Conservation (phyloP, 441 rosid species). For the Arabidopsis hybrid region DNA sequence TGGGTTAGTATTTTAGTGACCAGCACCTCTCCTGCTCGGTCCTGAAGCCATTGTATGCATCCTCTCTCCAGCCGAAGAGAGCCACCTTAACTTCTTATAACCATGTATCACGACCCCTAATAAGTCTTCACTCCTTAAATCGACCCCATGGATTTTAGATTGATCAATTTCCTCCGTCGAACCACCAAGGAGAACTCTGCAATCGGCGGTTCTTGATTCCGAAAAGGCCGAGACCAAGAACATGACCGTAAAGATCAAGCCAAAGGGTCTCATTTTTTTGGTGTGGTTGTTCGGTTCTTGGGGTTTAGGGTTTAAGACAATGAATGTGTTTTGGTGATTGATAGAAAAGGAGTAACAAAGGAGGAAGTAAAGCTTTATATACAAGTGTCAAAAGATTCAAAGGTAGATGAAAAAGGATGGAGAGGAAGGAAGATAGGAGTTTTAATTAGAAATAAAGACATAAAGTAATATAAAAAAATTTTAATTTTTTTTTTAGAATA, state of each 20-base stretch:
- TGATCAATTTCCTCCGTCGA: conserved; percentile 15
- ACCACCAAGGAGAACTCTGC: conserved; percentile 48
- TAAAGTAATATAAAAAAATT: not conserved
- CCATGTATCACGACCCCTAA: conserved; percentile 36
- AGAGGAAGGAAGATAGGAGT: conserved; percentile 41
- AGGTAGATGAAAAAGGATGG: conserved; percentile 6
- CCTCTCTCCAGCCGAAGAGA: conserved; percentile 40
- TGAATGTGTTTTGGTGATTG: conserved; percentile 42
- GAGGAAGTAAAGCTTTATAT: conserved; percentile 45
- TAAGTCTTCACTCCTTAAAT: conserved; percentile 25
- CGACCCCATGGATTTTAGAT: conserved; percentile 24
- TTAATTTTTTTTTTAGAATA: too few species aligned
- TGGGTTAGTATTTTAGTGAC: conserved; percentile 53
- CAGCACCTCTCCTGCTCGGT: conserved; percentile 83
- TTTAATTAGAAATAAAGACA: conserved; percentile 1
- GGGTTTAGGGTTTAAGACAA: conserved; percentile 31
- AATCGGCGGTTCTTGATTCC: conserved; percentile 44
- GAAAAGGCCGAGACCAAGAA: conserved; percentile 50
- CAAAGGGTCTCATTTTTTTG: conserved; percentile 51
- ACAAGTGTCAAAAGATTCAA: conserved; percentile 44
- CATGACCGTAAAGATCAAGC: conserved; percentile 45
- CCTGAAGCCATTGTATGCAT: conserved; percentile 63
- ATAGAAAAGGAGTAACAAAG: conserved; percentile 47
- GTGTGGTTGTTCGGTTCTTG: conserved; percentile 1
- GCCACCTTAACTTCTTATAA: conserved; percentile 33